Evolutionary conservation across 176 grass and related monocot species (phyloP), one percentile per base, ranked within the genome.

Genomic region (Olyra latifolia): DNA sequence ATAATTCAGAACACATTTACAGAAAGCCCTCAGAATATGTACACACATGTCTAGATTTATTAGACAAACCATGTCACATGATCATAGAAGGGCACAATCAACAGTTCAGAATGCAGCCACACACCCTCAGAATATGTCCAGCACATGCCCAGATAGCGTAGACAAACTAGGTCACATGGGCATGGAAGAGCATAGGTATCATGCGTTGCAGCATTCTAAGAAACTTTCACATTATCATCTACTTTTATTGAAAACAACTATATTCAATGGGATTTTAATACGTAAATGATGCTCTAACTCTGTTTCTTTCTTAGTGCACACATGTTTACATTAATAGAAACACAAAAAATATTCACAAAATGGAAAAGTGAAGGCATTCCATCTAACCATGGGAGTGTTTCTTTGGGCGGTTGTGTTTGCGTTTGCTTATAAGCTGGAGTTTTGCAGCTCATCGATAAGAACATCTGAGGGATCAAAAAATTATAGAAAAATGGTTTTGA

Each of bases 341-440:
- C n/a, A 72, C 62, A 41, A 43, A 86, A 35, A 30, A 0, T 16
- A 53, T 29, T 25, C 20, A 74, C 11, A 62, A 87, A 80, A 71
- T 55, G 22, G 10, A n/a, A 74, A 27, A 53, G 27, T 20, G 28
- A 55, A 80, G 70, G 46, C 30, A 63, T 19, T 60, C 56, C 62
- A 69, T 28, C 20, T 13, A 71, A 65, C 25, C 83, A 53, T 67
- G 43, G 24, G n/a, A n/a, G n/a, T n/a, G n/a, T n/a, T n/a, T n/a
- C n/a, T n/a, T n/a, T n/a, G n/a, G n/a, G n/a, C n/a, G n/a, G n/a
- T n/a, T n/a, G n/a, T n/a, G n/a, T n/a, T n/a, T n/a, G n/a, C n/a
- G n/a, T n/a, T n/a, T n/a, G n/a, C n/a, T n/a, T n/a, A n/a, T n/a
- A n/a, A n/a, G n/a, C n/a, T n/a, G n/a, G n/a, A n/a, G n/a, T n/a